Conservation (phyloP, 495 filamentous ascomycete species). For the Penicillium flavigenum region DNA sequence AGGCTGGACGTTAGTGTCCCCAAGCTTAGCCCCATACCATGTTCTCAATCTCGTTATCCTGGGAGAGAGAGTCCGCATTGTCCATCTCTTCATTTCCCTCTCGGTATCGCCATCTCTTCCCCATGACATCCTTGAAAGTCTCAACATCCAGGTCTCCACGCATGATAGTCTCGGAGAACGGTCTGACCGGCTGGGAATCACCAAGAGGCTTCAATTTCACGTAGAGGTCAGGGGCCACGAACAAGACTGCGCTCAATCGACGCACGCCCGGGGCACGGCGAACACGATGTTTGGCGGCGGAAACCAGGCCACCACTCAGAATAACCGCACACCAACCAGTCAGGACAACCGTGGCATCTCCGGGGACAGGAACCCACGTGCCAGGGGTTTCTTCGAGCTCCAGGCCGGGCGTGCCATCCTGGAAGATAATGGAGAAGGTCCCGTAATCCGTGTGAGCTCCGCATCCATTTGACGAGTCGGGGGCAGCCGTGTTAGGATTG, state of each 20-base stretch:
- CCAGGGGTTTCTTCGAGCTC: conserved; percentile 21
- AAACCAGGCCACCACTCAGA: conserved; percentile 22
- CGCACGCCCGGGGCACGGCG: conserved; percentile 1
- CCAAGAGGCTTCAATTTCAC: background rate
- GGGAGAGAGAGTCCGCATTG: background rate
- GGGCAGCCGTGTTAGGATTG: conserved; percentile 14
- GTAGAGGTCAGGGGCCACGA: background rate
- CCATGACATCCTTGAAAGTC: conserved; percentile 27
- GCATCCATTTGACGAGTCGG: conserved; percentile 18
- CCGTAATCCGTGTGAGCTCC: conserved; percentile 26
- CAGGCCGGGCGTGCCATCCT: conserved; percentile 24
- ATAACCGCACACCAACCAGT: conserved; percentile 24
- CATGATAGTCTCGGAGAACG: background rate
- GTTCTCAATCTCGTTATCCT: conserved; percentile 1
- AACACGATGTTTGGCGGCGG: conserved; percentile 22
- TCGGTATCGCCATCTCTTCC: conserved; percentile 25
- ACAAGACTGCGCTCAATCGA: background rate
- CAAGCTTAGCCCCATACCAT: conserved; percentile 1
- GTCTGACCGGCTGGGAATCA: background rate
- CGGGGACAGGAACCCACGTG: conserved; percentile 20
- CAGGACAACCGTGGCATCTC: conserved; percentile 21
- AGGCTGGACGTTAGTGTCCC: background rate
- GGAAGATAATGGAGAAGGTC: conserved; percentile 24
- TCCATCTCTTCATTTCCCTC: conserved; percentile 27
- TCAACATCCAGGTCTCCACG: conserved; percentile 18